These are phyloP conservation scores for Leccinum incarnatum DNA, from an alignment of 768 basidiomycete genomes.

Conservation along the genomic window DNA sequence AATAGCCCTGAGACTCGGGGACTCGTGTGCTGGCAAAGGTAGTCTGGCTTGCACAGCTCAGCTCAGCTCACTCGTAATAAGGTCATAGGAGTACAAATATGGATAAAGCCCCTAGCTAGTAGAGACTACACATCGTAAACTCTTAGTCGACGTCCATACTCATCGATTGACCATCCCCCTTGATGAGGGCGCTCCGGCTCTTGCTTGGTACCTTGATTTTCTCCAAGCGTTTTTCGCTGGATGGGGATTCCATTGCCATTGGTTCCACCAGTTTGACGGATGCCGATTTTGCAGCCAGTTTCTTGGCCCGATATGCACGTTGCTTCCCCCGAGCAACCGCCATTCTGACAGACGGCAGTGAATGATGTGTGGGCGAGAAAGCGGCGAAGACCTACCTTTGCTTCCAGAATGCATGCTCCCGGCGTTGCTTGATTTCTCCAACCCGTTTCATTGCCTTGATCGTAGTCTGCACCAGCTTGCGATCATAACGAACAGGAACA, in stretches of 20 bases:
- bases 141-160: slow-evolving; percentile 81
- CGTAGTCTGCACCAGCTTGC: slow-evolving; percentile 89
- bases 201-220: slow-evolving; percentile 75
- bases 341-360: slow-evolving; percentile 57
- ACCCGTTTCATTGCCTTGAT: slow-evolving; percentile 96
- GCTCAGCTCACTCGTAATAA: not conserved
- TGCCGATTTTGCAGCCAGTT: slow-evolving; percentile 47
- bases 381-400: slow-evolving; percentile 54
- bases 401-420: slow-evolving; percentile 96
- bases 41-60: not conserved
- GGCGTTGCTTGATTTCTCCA: slow-evolving; percentile 83
- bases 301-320: slow-evolving; percentile 68
- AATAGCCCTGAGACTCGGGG: slow-evolving; percentile 1
- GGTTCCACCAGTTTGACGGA: slow-evolving; percentile 71
- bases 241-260: slow-evolving; percentile 40
- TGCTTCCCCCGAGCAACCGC: slow-evolving; percentile 76
- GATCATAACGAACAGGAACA: slow-evolving; percentile 94
- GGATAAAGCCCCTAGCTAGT: slow-evolving; percentile 20
- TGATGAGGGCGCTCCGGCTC: slow-evolving; percentile 68
- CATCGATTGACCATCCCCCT: slow-evolving; percentile 86
- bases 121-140: not conserved
- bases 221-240: slow-evolving; percentile 56
- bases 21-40: slow-evolving; percentile 1
- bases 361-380: not conserved
- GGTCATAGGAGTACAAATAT: slow-evolving; percentile 14